phyloP scores from a whole-genome alignment of 2,329 filamentous ascomycete species.

The Penicillium sp. region DNA sequence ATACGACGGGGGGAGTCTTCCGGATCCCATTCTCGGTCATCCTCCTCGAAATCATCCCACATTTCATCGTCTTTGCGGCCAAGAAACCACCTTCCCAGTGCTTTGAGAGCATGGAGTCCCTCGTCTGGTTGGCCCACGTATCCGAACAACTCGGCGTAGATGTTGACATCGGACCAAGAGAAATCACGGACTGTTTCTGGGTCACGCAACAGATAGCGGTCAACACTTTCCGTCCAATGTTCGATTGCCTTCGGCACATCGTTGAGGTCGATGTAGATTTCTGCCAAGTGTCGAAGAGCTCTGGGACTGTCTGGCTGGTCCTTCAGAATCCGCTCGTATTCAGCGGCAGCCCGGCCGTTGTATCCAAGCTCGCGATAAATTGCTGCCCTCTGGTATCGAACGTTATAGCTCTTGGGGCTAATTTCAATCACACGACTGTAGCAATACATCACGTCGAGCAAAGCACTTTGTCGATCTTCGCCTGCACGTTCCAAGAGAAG shows the following conservation, averaged over 20 bases:
- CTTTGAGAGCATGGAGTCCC: constrained; percentile 69
- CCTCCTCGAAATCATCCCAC: constrained; percentile 70
- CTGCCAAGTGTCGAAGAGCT: constrained; percentile 56
- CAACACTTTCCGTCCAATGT: constrained; percentile 54
- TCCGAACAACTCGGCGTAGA: constrained; percentile 78
- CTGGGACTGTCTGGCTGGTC: constrained; percentile 54
- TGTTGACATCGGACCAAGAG: constrained; percentile 79
- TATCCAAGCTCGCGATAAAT: constrained; percentile 53
- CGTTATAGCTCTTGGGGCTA: constrained; percentile 52
- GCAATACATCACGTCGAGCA: constrained; percentile 54
- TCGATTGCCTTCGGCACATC: constrained; percentile 50
- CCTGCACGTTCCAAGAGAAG: constrained; percentile 52
- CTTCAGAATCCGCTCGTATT: constrained; percentile 56
- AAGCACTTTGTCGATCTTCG: constrained; percentile 41
- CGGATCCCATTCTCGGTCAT: constrained; percentile 88
- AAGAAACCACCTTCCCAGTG: constrained; percentile 76
- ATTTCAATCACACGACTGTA: constrained; percentile 55
- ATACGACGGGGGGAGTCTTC: constrained; percentile 66
- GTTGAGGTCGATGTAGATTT: constrained; percentile 54
- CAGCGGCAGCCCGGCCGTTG: constrained; percentile 47
- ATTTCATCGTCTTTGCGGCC: constrained; percentile 69
- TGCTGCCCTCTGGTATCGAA: constrained; percentile 56
- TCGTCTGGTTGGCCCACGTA: constrained; percentile 61
- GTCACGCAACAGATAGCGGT: constrained; percentile 47
- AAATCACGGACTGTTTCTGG: constrained; percentile 48